These are phyloP conservation scores for Cichorium intybus DNA, from an alignment of 140 eudicot species.

Conservation along the genomic window DNA sequence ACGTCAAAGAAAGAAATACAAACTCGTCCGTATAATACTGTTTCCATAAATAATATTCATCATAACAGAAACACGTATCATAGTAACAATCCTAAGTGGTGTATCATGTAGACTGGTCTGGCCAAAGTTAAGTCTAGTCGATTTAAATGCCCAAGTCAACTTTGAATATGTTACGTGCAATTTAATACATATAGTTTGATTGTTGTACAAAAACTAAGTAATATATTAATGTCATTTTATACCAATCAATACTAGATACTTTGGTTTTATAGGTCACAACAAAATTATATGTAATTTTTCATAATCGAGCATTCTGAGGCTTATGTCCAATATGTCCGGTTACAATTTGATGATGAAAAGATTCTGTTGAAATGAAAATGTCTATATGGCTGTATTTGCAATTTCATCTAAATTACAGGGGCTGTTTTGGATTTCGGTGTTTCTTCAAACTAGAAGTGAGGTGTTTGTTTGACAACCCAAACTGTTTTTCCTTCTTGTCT, in stretches of 20 bases:
- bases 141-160: neutral
- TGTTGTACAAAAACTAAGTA: too few species aligned
- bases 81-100: too few species aligned
- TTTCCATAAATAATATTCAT: too few species aligned
- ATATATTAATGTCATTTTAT: too few species aligned
- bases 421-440: neutral
- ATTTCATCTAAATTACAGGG: conserved; percentile 3
- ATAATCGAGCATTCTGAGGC: neutral
- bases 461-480: conserved; percentile 36
- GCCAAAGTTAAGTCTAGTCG: too few species aligned
- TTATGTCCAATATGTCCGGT: neutral
- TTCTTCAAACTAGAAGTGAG: conserved; percentile 16
- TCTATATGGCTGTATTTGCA: neutral
- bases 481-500: conserved; percentile 44
- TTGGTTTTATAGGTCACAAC: neutral
- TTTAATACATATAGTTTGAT: neutral
- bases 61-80: too few species aligned
- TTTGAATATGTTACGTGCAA: neutral
- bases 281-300: neutral
- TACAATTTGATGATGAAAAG: neutral
- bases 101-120: too few species aligned
- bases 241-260: too few species aligned
- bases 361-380: neutral
- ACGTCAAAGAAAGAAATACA: too few species aligned
- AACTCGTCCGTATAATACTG: too few species aligned